A percentile compares a stretch with the other conserved stretches of the same genome.
Conservation (phyloP, 2,329 filamentous ascomycete genomes). For the Cladophialophora carrionii region DNA sequence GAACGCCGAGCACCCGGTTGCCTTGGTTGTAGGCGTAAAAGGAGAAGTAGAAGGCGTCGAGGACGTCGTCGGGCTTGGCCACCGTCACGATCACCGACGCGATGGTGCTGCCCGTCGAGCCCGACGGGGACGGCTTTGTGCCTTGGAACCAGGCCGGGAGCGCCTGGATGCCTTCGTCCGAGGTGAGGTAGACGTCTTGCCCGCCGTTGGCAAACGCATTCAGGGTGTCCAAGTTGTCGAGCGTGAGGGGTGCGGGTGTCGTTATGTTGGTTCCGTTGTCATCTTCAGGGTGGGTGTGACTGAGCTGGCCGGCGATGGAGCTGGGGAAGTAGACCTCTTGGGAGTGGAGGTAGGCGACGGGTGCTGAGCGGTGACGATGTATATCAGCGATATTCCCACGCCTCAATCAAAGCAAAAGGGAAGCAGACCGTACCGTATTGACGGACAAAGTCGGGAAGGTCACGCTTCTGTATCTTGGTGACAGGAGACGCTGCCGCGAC, state of each 20-base stretch:
- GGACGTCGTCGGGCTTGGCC: slow-evolving; percentile 56
- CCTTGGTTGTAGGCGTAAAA: slow-evolving; percentile 57
- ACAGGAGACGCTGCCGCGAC: slow-evolving; percentile 1
- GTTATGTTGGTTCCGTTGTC: slow-evolving; percentile 47
- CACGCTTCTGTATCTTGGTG: slow-evolving; percentile 22
- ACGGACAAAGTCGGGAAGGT: slow-evolving; percentile 28
- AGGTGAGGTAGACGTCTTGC: slow-evolving; percentile 54
- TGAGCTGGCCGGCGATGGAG: slow-evolving; percentile 53
- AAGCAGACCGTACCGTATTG: slow-evolving; percentile 26
- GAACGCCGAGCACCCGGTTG: slow-evolving; percentile 47
- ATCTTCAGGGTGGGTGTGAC: slow-evolving; percentile 52
- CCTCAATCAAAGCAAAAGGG: background rate
- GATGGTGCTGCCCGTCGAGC: slow-evolving; percentile 53
- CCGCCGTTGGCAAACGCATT: slow-evolving; percentile 53
- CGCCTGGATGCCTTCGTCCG: slow-evolving; percentile 52
- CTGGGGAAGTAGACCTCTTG: slow-evolving; percentile 56
- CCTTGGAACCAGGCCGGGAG: slow-evolving; percentile 57
- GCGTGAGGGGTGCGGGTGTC: slow-evolving; percentile 48
- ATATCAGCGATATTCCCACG: background rate
- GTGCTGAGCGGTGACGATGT: slow-evolving; percentile 45
- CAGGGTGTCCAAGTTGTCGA: slow-evolving; percentile 54
- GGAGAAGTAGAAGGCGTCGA: slow-evolving; percentile 67
- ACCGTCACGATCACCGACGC: slow-evolving; percentile 61
- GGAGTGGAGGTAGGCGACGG: slow-evolving; percentile 56
- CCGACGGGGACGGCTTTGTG: slow-evolving; percentile 55